Base-by-base conservation (phyloP, 176 grass and related monocot genomes). In the Themeda triandra region DNA sequence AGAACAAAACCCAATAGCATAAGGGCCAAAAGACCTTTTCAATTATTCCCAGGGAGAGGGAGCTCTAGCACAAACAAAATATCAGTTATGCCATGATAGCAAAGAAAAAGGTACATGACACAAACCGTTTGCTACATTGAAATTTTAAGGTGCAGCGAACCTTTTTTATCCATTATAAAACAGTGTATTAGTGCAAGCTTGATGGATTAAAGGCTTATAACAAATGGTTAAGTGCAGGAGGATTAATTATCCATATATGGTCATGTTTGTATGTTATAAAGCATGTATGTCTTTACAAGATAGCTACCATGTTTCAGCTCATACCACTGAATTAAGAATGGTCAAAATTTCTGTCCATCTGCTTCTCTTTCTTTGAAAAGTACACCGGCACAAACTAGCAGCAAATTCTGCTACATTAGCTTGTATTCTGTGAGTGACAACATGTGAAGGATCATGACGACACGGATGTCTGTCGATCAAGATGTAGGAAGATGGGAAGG, bases 371-470 rank as follows among this genome's bases (percentile, higher is more conserved):
- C 69, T 93, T 76, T 86, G 69, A 25, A 93, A 82, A 86, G 86
- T 58, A 82, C 69, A 76, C 66, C 73, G 75, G 74, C 48, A 59
- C 68, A 95, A 75, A 85, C 79, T 81, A 77, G 86, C 82, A 69
- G 91, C 87, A 83, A 95, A 98, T 66, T 95, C 91, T 77, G 83
- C 21, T 85, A 98, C 62, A 73, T 83, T 88, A 79, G 89, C 83
- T 86, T 98, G 92, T 78, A 98, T 83, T 86, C 95, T 85, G 79
- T 92, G 91, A 83, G 90, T 95, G 39, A 98, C 87, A 81, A 98
- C 77, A 87, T 98, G 95, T 87, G 91, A 95, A 88, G 95, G 92
- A 91, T 98, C 95, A 80, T 98, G 95, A 68, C 92, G 92, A 56
- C 81, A 92, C 24, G 95, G 92, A 77, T 95, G 92, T 23, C 78